Conservation (phyloP, 805 yeast genomes). For the Zygoascus bituminiphila region DNA sequence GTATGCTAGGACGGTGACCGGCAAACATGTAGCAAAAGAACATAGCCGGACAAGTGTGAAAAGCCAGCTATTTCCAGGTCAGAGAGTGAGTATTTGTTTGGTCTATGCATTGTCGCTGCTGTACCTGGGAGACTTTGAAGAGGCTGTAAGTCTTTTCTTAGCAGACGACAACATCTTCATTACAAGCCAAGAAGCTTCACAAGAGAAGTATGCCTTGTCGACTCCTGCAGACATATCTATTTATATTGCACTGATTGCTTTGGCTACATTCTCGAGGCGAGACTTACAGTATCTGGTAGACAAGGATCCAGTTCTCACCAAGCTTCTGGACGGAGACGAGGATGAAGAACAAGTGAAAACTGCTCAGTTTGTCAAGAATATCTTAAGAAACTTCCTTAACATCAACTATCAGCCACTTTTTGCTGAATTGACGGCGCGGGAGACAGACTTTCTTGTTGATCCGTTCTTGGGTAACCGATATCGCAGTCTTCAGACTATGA, state of each 20-base stretch:
- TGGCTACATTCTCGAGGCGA: constrained; percentile 12
- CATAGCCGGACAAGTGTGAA: background rate
- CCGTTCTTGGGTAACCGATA: constrained; percentile 5
- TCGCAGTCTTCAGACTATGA: background rate
- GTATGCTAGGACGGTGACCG: background rate
- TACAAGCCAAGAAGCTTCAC: background rate
- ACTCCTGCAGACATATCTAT: constrained; percentile 7
- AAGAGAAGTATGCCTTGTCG: background rate
- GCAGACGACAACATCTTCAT: background rate
- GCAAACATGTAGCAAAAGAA: background rate
- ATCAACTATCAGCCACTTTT: constrained; percentile 8
- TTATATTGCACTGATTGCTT: constrained; percentile 12
- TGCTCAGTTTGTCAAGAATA: background rate
- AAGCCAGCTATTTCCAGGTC: background rate
- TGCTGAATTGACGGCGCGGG: constrained; percentile 3
- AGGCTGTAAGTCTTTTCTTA: constrained; percentile 1
- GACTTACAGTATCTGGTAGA: constrained; percentile 12
- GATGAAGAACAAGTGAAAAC: background rate
- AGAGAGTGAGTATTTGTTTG: background rate
- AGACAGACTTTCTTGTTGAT: constrained; percentile 7
- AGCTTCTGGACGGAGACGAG: background rate
- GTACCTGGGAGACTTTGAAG: constrained; percentile 7
- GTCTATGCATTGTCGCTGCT: constrained; percentile 1
- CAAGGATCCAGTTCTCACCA: constrained; percentile 12
- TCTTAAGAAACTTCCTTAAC: constrained; percentile 5